These are phyloP conservation scores for Leccinum pellstonianum DNA, from an alignment of 768 basidiomycete genomes.

Conservation along the genomic window DNA sequence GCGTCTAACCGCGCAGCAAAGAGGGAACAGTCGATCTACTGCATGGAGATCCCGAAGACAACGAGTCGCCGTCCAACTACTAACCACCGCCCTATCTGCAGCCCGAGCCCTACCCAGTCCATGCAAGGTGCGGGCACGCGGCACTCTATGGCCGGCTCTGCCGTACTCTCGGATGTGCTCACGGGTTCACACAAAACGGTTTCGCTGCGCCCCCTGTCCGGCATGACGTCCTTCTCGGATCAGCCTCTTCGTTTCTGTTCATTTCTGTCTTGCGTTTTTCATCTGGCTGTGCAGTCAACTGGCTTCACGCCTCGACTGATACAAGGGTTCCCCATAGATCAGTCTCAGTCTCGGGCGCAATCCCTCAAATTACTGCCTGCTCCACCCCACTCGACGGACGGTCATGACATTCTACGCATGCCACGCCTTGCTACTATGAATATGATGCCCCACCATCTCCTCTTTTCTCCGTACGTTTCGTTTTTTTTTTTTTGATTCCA, in stretches of 20 bases:
- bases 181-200: conserved; percentile 16
- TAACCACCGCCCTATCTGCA: conserved; percentile 58
- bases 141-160: conserved; percentile 20
- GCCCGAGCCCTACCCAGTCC: conserved; percentile 42
- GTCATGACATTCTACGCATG: no score
- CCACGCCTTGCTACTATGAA: no score
- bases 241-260: background rate
- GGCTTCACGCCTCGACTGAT: no score
- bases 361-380: no score
- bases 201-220: conserved; percentile 27
- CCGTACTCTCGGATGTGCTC: conserved; percentile 19
- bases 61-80: conserved; percentile 41
- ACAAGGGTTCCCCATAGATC: no score
- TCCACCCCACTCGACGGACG: no score
- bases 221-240: conserved; percentile 32
- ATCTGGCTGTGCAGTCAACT: background rate
- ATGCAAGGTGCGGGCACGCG: conserved; percentile 14
- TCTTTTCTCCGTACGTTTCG: no score
- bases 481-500: no score
- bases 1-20: conserved; percentile 38
- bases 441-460: no score
- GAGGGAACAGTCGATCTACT: conserved; percentile 67
- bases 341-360: no score
- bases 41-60: conserved; percentile 53
- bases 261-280: background rate